phyloP scores from a whole-genome alignment of 2,329 filamentous ascomycete genomes.

The Aspergillus fischeri region DNA sequence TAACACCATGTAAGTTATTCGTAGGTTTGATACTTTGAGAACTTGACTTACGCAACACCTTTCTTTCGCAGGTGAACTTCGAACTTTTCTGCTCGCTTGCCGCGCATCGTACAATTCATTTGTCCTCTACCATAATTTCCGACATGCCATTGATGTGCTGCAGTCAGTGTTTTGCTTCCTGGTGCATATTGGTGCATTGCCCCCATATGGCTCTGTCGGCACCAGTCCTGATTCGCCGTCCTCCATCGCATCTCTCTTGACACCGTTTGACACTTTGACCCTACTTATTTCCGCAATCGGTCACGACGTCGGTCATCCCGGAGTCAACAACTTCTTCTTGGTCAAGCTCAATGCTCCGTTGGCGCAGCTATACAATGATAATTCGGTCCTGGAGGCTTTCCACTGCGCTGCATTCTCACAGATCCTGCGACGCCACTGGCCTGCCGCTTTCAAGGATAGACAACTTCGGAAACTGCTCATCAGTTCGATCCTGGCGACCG shows the following conservation, averaged over 20 bases:
- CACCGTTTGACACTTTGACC: conserved; percentile 81
- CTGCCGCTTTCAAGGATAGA: conserved; percentile 69
- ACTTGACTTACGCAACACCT: background rate
- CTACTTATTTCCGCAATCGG: conserved; percentile 94
- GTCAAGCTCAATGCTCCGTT: conserved; percentile 87
- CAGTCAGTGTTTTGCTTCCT: conserved; percentile 92
- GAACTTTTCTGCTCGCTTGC: conserved; percentile 80
- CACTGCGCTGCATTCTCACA: conserved; percentile 97
- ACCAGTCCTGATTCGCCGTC: conserved; percentile 45
- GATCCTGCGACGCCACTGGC: conserved; percentile 90
- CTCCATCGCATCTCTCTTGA: conserved; percentile 69
- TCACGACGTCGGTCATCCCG: conserved; percentile 94
- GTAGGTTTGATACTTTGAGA: background rate
- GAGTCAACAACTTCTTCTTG: conserved; percentile 96
- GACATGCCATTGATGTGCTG: conserved; percentile 92
- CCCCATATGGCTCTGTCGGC: conserved; percentile 55
- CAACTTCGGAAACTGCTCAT: conserved; percentile 89
- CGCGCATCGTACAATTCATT: conserved; percentile 94
- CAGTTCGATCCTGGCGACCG: conserved; percentile 92
- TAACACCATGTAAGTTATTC: conserved; percentile 75
- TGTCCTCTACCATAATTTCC: conserved; percentile 96
- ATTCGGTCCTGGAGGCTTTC: conserved; percentile 93
- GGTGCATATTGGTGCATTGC: conserved; percentile 70
- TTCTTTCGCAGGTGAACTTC: conserved; percentile 63
- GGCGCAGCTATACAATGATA: conserved; percentile 94